Conservation (phyloP, 495 filamentous ascomycete genomes). For the Lasiosphaeria miniovina region DNA sequence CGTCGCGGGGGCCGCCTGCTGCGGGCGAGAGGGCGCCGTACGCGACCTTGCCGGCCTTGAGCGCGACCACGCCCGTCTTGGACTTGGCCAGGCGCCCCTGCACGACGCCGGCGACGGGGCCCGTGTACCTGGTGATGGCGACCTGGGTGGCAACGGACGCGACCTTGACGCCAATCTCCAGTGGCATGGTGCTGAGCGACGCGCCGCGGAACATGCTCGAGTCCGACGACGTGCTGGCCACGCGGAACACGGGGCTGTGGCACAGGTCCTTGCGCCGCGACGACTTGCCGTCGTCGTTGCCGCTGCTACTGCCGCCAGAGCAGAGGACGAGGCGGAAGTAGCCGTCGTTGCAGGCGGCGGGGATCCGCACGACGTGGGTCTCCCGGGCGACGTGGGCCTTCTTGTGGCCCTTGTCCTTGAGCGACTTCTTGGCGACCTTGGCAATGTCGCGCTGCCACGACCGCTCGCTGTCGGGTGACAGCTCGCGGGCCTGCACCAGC, state of each 20-base stretch:
- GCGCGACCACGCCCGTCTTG: slow-evolving; percentile 43
- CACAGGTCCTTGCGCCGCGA: slow-evolving; percentile 54
- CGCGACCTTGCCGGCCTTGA: slow-evolving; percentile 19
- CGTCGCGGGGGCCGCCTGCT: not conserved
- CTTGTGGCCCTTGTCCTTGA: slow-evolving; percentile 36
- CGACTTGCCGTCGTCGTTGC: not conserved
- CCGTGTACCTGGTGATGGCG: slow-evolving; percentile 44
- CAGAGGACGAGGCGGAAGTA: slow-evolving; percentile 66
- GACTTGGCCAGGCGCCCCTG: slow-evolving; percentile 39
- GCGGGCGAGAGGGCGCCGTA: slow-evolving; percentile 12
- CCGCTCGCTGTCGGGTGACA: slow-evolving; percentile 52
- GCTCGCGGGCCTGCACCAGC: slow-evolving; percentile 41
- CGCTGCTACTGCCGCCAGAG: slow-evolving; percentile 39
- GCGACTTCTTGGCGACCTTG: slow-evolving; percentile 52
- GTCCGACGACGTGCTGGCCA: slow-evolving; percentile 58
- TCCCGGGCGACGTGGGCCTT: slow-evolving; percentile 54
- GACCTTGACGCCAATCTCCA: slow-evolving; percentile 61
- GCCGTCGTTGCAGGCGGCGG: slow-evolving; percentile 59
- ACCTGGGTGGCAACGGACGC: slow-evolving; percentile 51
- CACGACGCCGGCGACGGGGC: slow-evolving; percentile 45
- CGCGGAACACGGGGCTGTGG: slow-evolving; percentile 60
- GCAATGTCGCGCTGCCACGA: slow-evolving; percentile 66
- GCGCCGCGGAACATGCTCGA: slow-evolving; percentile 61
- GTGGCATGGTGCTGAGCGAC: slow-evolving; percentile 58
- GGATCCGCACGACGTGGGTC: slow-evolving; percentile 61